These are phyloP conservation scores for Coniochaeta ligniaria DNA, from an alignment of 2,329 filamentous ascomycete species.

Conservation along the genomic window DNA sequence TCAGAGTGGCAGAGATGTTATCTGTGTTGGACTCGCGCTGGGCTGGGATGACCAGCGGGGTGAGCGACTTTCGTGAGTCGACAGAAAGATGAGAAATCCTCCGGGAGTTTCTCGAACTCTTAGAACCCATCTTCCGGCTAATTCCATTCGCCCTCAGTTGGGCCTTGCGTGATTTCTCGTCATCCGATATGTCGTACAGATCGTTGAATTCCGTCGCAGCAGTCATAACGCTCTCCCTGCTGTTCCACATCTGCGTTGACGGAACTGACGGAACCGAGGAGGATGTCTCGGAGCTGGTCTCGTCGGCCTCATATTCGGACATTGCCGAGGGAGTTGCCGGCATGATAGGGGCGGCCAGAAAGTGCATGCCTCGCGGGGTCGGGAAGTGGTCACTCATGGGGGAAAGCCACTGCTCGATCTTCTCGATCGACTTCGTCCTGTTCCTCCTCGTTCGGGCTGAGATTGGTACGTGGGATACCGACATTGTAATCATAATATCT, in stretches of 20 bases:
- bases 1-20: constrained; percentile 25
- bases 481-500: constrained; percentile 11
- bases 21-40: constrained; percentile 15
- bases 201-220: constrained; percentile 74
- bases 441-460: constrained; percentile 16
- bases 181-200: constrained; percentile 78
- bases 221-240: constrained; percentile 52
- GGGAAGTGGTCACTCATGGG: constrained; percentile 61
- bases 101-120: constrained; percentile 31
- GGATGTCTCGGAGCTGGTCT: constrained; percentile 27
- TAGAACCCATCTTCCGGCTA: constrained; percentile 25
- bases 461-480: constrained; percentile 1
- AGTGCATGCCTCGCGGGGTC: constrained; percentile 61
- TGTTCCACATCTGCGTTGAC: constrained; percentile 55
- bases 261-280: constrained; percentile 47
- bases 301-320: constrained; percentile 33
- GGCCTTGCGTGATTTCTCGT: constrained; percentile 51
- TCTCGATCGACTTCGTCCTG: constrained; percentile 32
- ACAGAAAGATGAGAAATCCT: constrained; percentile 30
- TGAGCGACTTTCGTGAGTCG: constrained; percentile 28
- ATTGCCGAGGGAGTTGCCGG: constrained; percentile 51
- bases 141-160: constrained; percentile 32
- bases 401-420: constrained; percentile 51
- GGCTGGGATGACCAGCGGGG: constrained; percentile 46
- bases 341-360: constrained; percentile 55